Conservation (phyloP, 2,329 filamentous ascomycete species). For the Cladosporium oxysporum region DNA sequence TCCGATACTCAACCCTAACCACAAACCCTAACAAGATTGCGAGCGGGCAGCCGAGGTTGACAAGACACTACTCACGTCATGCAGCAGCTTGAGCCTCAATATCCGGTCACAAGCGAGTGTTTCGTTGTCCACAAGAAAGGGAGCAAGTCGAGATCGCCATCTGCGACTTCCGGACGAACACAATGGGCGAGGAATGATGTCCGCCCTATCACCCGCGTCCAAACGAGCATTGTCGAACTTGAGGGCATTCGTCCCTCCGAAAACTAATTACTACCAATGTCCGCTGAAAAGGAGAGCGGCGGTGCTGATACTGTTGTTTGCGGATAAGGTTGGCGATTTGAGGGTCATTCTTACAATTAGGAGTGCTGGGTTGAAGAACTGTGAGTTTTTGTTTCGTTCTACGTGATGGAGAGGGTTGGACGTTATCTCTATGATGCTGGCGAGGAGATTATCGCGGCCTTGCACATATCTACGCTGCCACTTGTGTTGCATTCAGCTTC, state of each 20-base stretch:
- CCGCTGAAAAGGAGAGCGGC: conserved; percentile 72
- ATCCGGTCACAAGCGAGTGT: neutral
- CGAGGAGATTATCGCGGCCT: neutral
- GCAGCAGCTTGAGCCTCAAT: neutral
- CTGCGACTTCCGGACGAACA: neutral
- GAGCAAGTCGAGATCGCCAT: neutral
- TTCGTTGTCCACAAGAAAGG: neutral
- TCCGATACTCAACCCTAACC: neutral
- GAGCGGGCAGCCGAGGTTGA: neutral
- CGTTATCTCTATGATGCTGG: neutral
- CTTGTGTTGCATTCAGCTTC: neutral
- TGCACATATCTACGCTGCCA: neutral
- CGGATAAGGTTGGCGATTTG: conserved; percentile 77
- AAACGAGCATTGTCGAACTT: conserved; percentile 57
- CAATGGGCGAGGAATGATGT: conserved; percentile 30
- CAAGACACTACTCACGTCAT: neutral
- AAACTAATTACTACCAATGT: conserved; percentile 58
- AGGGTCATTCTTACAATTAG: conserved; percentile 65
- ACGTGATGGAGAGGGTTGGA: accelerated
- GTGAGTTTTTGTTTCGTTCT: conserved; percentile 35
- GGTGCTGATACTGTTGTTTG: conserved; percentile 84
- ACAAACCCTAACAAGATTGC: neutral
- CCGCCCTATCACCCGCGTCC: conserved; percentile 37
- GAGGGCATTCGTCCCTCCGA: conserved; percentile 57
- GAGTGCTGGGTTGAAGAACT: conserved; percentile 59